Evolutionary conservation across 305 asterid genomes (phyloP).

Genomic region (Solanum hybrid): DNA sequence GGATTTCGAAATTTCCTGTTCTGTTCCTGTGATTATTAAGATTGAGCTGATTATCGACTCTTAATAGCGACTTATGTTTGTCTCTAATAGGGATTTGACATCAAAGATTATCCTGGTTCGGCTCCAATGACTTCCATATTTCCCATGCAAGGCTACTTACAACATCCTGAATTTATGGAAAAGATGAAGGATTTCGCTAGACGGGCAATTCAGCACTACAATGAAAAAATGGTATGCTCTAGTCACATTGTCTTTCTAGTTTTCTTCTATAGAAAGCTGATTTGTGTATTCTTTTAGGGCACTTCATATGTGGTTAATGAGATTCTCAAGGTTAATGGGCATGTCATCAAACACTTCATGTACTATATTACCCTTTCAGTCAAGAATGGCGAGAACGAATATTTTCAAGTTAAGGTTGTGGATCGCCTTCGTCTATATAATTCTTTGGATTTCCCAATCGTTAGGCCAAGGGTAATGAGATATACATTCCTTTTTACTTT

Average conservation of each 20-base stretch:
- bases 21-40: background rate
- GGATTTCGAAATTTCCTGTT: background rate
- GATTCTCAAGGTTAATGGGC: background rate
- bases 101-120: background rate
- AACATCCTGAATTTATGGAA: background rate
- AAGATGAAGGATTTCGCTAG: background rate
- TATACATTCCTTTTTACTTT: background rate
- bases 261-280: background rate
- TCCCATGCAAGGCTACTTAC: background rate
- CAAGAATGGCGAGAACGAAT: background rate
- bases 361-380: background rate
- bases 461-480: background rate
- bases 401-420: background rate
- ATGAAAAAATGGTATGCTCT: background rate
- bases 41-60: background rate
- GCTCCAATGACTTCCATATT: background rate
- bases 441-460: background rate
- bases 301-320: background rate
- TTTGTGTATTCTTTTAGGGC: background rate
- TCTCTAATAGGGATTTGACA: background rate
- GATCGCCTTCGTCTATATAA: background rate
- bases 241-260: background rate
- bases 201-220: background rate
- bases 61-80: too few relatives aligned
- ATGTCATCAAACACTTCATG: background rate